Conservation (phyloP, 2,329 filamentous ascomycete species). For the Tetracladium maxilliforme region DNA sequence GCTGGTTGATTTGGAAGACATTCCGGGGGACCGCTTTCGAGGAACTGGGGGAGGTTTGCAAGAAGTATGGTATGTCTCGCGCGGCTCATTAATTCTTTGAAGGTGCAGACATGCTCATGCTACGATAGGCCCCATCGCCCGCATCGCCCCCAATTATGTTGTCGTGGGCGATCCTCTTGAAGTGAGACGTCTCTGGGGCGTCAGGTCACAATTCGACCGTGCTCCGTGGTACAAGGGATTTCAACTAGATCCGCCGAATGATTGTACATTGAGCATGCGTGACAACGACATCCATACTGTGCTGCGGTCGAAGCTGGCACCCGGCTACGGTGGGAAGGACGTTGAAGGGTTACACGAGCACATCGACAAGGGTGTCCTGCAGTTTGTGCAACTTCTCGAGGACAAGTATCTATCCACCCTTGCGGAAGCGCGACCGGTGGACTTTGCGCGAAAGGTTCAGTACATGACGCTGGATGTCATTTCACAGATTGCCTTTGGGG, state of each 20-base stretch:
- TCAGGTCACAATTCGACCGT: conserved; percentile 20
- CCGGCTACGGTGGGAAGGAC: conserved; percentile 39
- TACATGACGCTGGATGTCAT: conserved; percentile 40
- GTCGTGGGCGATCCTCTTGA: conserved; percentile 22
- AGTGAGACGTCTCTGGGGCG: conserved; percentile 20
- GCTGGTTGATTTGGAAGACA: conserved; percentile 16
- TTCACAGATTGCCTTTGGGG: conserved; percentile 33
- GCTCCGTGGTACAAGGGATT: conserved; percentile 30
- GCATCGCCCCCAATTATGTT: conserved; percentile 26
- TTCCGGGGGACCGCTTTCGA: conserved; percentile 17
- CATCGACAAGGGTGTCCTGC: conserved; percentile 25
- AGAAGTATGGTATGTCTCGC: conserved; percentile 17
- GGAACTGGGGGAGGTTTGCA: conserved; percentile 18
- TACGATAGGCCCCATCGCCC: conserved; percentile 20
- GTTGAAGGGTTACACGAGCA: conserved; percentile 29
- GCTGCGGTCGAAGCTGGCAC: conserved; percentile 30
- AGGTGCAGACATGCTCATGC: too few species aligned
- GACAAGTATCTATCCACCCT: conserved; percentile 27
- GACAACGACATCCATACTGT: conserved; percentile 27
- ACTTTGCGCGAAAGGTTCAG: conserved; percentile 32
- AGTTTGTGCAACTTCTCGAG: conserved; percentile 28
- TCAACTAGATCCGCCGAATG: conserved; percentile 33
- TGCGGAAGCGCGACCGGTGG: conserved; percentile 19
- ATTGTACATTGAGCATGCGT: conserved; percentile 35
- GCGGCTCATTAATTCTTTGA: too few species aligned